These are phyloP conservation scores for Lachnum nothofagi DNA, from an alignment of 2,329 filamentous ascomycete species.

Conservation along the genomic window DNA sequence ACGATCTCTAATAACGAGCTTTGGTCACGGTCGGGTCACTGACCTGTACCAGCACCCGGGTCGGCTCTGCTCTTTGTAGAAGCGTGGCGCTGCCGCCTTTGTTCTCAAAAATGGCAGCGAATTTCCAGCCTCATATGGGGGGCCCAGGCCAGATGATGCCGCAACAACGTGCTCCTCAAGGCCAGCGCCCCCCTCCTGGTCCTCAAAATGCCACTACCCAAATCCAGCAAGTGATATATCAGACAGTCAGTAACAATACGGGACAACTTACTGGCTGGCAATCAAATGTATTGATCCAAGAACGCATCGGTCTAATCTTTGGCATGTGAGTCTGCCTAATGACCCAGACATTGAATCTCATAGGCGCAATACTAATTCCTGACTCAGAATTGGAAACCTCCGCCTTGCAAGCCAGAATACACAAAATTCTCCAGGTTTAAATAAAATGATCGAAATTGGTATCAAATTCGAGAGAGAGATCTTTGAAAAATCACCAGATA, in stretches of 20 bases:
- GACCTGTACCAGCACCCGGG: constrained; percentile 17
- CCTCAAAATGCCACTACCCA: constrained; percentile 15
- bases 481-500: constrained; percentile 26
- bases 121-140: constrained; percentile 31
- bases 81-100: constrained; percentile 26
- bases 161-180: constrained; percentile 26
- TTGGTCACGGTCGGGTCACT: constrained; percentile 21
- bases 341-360: not conserved
- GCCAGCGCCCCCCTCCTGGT: too few relatives aligned
- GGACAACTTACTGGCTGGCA: constrained; percentile 28
- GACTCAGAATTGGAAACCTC: constrained; percentile 26
- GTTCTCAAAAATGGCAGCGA: constrained; percentile 29
- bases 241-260: constrained; percentile 24
- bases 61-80: constrained; percentile 21
- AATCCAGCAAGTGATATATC: constrained; percentile 28
- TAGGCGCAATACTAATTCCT: not conserved
- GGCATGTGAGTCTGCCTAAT: constrained; percentile 28
- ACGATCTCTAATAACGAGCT: constrained; percentile 5
- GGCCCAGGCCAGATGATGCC: constrained; percentile 29
- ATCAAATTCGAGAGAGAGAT: constrained; percentile 30
- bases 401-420: constrained; percentile 26
- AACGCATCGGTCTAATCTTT: constrained; percentile 30
- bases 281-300: constrained; percentile 21
- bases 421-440: constrained; percentile 18
- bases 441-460: constrained; percentile 28